These are phyloP conservation scores for Silene latifolia DNA, from an alignment of 148 eudicot genomes.

Conservation along the genomic window DNA sequence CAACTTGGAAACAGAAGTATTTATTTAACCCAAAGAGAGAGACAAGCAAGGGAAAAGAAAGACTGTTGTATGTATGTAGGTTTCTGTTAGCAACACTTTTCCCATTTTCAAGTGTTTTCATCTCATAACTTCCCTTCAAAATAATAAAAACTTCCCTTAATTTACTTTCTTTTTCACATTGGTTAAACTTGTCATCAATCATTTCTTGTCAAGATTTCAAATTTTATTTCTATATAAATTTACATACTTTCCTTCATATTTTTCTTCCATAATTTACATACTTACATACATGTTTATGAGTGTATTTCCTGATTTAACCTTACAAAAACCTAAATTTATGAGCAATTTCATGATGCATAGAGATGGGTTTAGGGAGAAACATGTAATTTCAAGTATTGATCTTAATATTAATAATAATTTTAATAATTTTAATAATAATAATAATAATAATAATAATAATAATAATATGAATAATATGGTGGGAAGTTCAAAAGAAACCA, in stretches of 20 bases:
- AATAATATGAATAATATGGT: not conserved
- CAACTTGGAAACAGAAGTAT: slow-evolving; percentile 30
- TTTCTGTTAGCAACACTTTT: slow-evolving; percentile 35
- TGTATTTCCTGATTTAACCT: no score
- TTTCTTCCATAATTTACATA: not conserved
- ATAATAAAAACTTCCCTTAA: no score
- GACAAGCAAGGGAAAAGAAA: not conserved
- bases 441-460: slow-evolving; percentile 1
- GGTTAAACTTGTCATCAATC: slow-evolving; percentile 25
- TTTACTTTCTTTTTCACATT: slow-evolving; percentile 1
- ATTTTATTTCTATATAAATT: not conserved
- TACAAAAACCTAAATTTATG: slow-evolving; percentile 13
- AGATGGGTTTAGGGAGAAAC: slow-evolving; percentile 20
- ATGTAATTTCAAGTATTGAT: slow-evolving; percentile 26
- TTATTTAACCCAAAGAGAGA: slow-evolving; percentile 20
- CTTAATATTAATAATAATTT: slow-evolving; percentile 26
- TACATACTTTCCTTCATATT: no score
- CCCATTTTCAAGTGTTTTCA: slow-evolving; percentile 30
- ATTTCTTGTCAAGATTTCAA: slow-evolving; percentile 16
- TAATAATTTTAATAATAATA: slow-evolving; percentile 7
- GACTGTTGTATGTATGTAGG: slow-evolving; percentile 5
- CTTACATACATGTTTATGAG: no score
- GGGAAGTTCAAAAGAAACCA: slow-evolving; percentile 28
- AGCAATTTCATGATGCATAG: slow-evolving; percentile 12
- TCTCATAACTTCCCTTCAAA: slow-evolving; percentile 7